Percentiles rank a stretch among this genome's conserved stretches.
Evolutionary conservation across 345 rosid genomes (phyloP).

Genomic region (Salix koriyanagi): DNA sequence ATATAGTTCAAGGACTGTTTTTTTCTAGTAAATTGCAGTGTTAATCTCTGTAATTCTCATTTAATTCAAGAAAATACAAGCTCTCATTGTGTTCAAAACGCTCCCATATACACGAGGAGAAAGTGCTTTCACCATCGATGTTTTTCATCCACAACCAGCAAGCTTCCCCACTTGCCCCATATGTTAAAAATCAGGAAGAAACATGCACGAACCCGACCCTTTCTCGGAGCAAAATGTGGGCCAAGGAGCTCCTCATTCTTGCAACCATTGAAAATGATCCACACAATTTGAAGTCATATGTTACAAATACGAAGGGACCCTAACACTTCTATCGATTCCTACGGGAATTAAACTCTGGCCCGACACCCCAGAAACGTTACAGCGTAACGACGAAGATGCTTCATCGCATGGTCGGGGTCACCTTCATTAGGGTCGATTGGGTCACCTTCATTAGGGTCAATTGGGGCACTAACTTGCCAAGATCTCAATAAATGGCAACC

Average conservation of each 20-base stretch:
- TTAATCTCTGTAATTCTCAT: too few species aligned
- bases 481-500: background rate
- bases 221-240: slow-evolving; percentile 9
- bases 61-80: too few species aligned
- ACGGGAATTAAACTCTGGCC: background rate
- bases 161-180: slow-evolving; percentile 6
- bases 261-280: slow-evolving; percentile 10
- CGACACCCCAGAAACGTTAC: slow-evolving; percentile 23
- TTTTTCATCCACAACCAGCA: background rate
- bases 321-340: slow-evolving; percentile 6
- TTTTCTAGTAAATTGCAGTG: too few species aligned
- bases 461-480: background rate
- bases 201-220: background rate
- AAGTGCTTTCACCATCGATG: background rate
- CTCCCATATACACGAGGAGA: too few species aligned
- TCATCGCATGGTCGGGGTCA: background rate
- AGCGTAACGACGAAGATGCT: slow-evolving; percentile 3
- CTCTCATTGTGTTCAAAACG: too few species aligned
- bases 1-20: too few species aligned
- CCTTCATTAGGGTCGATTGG: background rate
- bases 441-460: background rate
- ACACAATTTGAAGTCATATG: slow-evolving; percentile 8
- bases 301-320: slow-evolving; percentile 3
- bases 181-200: background rate
- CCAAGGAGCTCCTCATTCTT: background rate